Conservation (phyloP, 495 filamentous ascomycete genomes). For the Penicillium antarcticum region DNA sequence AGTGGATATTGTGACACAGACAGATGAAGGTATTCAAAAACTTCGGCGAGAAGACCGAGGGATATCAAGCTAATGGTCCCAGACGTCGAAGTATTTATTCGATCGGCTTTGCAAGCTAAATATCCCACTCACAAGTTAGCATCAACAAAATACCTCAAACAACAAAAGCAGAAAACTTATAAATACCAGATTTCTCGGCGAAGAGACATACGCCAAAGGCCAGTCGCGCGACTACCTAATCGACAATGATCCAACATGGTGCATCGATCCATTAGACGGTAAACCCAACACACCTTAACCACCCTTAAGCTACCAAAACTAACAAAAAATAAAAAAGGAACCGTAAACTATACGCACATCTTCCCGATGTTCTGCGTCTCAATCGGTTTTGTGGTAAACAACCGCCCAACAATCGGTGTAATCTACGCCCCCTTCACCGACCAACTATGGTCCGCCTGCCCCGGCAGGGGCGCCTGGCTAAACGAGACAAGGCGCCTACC, state of each 20-base stretch:
- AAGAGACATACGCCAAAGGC: slow-evolving; percentile 65
- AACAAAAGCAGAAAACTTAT: neutral
- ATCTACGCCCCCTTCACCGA: slow-evolving; percentile 63
- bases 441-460: slow-evolving; percentile 61
- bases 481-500: slow-evolving; percentile 59
- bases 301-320: too few relatives aligned
- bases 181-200: slow-evolving; percentile 59
- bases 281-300: neutral
- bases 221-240: slow-evolving; percentile 59
- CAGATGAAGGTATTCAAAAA: slow-evolving; percentile 55
- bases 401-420: slow-evolving; percentile 58
- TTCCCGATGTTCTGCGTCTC: slow-evolving; percentile 73
- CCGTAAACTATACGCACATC: slow-evolving; percentile 69
- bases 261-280: slow-evolving; percentile 66
- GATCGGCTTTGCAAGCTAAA: slow-evolving; percentile 46
- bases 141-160: too few relatives aligned
- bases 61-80: neutral
- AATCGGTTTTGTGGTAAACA: slow-evolving; percentile 58
- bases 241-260: slow-evolving; percentile 60
- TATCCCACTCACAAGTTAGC: slow-evolving; percentile 63
- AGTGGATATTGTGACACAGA: slow-evolving; percentile 70
- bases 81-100: slow-evolving; percentile 69
- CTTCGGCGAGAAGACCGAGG: neutral
- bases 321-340: slow-evolving; percentile 27
- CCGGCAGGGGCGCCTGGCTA: slow-evolving; percentile 61